These are phyloP conservation scores for Pilobolus umbonatus DNA, from an alignment of 192 early-diverging fungal species.

Conservation along the genomic window DNA sequence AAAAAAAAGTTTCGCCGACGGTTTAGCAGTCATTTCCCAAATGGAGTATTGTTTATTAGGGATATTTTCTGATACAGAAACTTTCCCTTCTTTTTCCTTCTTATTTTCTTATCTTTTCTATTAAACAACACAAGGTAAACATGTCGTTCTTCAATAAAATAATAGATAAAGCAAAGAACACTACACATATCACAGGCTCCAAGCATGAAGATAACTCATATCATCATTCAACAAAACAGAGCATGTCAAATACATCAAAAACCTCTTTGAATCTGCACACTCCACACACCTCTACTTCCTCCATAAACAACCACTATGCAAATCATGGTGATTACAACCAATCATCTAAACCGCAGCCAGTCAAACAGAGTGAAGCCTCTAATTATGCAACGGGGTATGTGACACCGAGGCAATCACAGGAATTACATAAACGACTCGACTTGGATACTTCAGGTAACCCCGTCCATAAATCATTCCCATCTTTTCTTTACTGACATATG, in stretches of 20 bases:
- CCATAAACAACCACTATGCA: not conserved
- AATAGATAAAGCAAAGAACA: slow-evolving; percentile 10
- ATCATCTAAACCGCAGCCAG: not conserved
- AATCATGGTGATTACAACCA: not conserved
- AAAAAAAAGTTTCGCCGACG: no score
- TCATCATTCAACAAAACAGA: not conserved
- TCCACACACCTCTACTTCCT: not conserved
- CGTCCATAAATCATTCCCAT: no score
- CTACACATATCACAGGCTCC: not conserved
- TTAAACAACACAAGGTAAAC: not conserved
- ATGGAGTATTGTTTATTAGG: no score
- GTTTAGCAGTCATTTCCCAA: no score
- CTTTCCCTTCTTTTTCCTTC: not conserved
- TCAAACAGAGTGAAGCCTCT: not conserved
- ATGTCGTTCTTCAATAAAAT: slow-evolving; percentile 16
- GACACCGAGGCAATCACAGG: slow-evolving; percentile 14
- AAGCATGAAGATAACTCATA: not conserved
- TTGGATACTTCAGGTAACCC: slow-evolving; percentile 7
- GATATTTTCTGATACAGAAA: no score
- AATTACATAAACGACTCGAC: slow-evolving; percentile 9
- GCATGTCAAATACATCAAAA: not conserved
- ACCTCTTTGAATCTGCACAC: not conserved
- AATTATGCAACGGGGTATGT: slow-evolving; percentile 7
- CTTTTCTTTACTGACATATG: no score
- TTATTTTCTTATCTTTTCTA: not conserved